phyloP scores from a whole-genome alignment of 352 stramenopile genomes.

The Phytophthora citrophthora region DNA sequence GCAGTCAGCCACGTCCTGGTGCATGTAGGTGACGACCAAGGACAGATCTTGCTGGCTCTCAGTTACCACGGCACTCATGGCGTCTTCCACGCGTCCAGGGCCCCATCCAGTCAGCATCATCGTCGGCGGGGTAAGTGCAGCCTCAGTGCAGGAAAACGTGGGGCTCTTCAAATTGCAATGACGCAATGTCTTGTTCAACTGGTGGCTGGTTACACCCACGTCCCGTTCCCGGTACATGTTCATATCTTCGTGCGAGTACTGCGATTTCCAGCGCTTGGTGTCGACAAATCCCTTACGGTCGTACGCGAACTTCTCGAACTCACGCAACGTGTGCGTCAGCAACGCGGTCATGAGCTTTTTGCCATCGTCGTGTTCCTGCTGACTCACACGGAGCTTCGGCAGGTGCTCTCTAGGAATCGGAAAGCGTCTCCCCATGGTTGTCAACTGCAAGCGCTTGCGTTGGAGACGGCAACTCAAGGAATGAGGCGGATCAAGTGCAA shows the following conservation, averaged over 20 bases:
- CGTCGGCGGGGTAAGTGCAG: constrained; percentile 26
- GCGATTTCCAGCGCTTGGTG: constrained; percentile 44
- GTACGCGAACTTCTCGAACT: constrained; percentile 50
- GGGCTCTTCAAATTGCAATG: constrained; percentile 30
- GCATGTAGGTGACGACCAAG: constrained; percentile 59
- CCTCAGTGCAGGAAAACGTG: constrained; percentile 26
- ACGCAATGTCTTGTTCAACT: constrained; percentile 23
- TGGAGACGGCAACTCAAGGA: constrained; percentile 15
- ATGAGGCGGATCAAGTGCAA: constrained; percentile 16
- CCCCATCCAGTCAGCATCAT: constrained; percentile 45
- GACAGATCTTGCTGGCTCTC: constrained; percentile 52
- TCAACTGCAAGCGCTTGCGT: constrained; percentile 13
- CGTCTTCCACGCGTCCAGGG: constrained; percentile 49
- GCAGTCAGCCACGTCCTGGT: constrained; percentile 62
- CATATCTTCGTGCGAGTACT: constrained; percentile 45
- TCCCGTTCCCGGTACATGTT: constrained; percentile 52
- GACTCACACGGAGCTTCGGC: constrained; percentile 37
- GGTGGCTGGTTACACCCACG: constrained; percentile 28
- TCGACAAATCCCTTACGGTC: constrained; percentile 38
- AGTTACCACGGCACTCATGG: constrained; percentile 58
- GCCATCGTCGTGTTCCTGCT: constrained; percentile 37
- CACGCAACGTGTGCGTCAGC: constrained; percentile 43
- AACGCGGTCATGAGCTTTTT: constrained; percentile 42
- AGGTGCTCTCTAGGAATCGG: constrained; percentile 48
- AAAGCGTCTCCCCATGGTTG: constrained; percentile 40